These are phyloP conservation scores for Fusarium humuli DNA, from an alignment of 2,329 filamentous ascomycete species.

Conservation along the genomic window DNA sequence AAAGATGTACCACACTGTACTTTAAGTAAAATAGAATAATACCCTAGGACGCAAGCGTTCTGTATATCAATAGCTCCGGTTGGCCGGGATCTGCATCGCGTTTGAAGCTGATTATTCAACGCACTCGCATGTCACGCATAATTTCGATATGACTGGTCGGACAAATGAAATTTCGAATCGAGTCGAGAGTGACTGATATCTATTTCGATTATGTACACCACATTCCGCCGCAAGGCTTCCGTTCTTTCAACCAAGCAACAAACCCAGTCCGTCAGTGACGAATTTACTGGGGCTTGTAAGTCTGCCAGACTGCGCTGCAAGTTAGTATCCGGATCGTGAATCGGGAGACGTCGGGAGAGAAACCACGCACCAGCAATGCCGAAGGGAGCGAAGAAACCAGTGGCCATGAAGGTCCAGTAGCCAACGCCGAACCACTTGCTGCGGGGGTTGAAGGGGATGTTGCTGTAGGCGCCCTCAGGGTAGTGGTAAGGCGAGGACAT, in stretches of 20 bases:
- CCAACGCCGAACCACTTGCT: constrained; percentile 84
- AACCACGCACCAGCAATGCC: constrained; percentile 69
- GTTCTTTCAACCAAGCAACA: constrained; percentile 34
- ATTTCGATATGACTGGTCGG: background rate
- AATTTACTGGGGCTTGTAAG: constrained; percentile 55
- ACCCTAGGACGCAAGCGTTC: constrained; percentile 36
- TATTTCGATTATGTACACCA: constrained; percentile 52
- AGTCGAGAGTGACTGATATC: constrained; percentile 48
- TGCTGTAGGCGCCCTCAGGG: constrained; percentile 92
- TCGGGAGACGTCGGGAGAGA: constrained; percentile 19
- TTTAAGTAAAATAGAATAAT: constrained; percentile 37
- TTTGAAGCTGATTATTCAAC: background rate
- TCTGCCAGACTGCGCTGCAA: constrained; percentile 59
- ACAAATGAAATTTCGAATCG: constrained; percentile 46
- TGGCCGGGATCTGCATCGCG: background rate
- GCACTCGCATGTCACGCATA: constrained; percentile 9
- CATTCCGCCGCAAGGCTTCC: constrained; percentile 43
- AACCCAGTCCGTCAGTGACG: constrained; percentile 18
- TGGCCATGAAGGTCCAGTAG: constrained; percentile 79
- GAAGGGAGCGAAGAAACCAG: constrained; percentile 71
- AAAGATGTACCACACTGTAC: constrained; percentile 45
- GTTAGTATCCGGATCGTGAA: constrained; percentile 37
- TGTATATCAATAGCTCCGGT: constrained; percentile 18
- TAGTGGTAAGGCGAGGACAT: constrained; percentile 96
- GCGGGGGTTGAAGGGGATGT: constrained; percentile 97